A percentile compares a stretch with the other conserved stretches of the same genome.
phyloP scores from a whole-genome alignment of 2,329 filamentous ascomycete genomes.

The Talaromyces albobiverticillius region DNA sequence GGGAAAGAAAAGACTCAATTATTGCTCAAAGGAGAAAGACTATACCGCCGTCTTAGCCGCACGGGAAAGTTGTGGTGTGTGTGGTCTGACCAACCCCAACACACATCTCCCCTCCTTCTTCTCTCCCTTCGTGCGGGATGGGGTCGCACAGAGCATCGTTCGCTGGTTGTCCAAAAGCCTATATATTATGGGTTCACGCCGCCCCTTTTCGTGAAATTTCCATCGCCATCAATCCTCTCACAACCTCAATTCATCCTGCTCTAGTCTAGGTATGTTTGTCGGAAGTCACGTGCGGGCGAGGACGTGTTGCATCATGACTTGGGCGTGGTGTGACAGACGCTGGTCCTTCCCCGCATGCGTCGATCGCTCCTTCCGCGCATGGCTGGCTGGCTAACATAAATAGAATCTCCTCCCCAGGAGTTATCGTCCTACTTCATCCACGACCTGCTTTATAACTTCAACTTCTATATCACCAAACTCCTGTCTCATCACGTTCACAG shows the following conservation, averaged over 20 bases:
- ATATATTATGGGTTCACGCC: not conserved
- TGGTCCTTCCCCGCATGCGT: constrained; percentile 4
- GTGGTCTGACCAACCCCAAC: not conserved
- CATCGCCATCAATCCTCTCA: not conserved
- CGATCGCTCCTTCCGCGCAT: not conserved
- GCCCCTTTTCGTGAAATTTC: not conserved
- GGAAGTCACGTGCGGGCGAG: no score
- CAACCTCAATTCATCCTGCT: not conserved
- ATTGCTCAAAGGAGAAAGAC: not conserved
- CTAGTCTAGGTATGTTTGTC: not conserved
- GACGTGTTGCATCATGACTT: not conserved
- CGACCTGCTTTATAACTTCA: no score
- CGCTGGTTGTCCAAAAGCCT: not conserved
- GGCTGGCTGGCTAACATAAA: not conserved
- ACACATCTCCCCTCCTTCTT: no score
- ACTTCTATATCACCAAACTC: no score
- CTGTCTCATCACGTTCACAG: constrained; percentile 47
- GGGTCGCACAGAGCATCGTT: no score
- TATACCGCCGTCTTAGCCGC: not conserved
- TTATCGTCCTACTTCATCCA: not conserved
- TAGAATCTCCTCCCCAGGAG: no score
- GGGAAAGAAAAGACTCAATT: not conserved
- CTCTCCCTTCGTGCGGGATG: no score
- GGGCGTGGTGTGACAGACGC: not conserved
- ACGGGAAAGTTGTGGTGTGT: not conserved